These are phyloP conservation scores for Kandelia obovata DNA, from an alignment of 345 rosid genomes.

Conservation along the genomic window DNA sequence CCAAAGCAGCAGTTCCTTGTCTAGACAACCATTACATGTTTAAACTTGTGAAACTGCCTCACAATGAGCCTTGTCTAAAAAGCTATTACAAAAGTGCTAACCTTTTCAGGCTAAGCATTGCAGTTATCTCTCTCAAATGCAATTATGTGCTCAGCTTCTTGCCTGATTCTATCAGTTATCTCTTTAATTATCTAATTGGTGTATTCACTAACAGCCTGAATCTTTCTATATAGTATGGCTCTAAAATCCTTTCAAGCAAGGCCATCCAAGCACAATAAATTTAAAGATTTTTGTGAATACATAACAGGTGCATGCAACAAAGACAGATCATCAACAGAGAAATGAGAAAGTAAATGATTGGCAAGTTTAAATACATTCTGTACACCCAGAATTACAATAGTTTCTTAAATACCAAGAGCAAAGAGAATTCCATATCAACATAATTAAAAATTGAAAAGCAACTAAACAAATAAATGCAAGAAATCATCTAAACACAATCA, in stretches of 20 bases:
- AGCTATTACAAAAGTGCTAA: too few relatives aligned
- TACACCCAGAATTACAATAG: neutral
- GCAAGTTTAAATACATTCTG: neutral
- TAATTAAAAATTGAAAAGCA: constrained; percentile 1
- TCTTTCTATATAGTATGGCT: too few relatives aligned
- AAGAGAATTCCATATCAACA: constrained; percentile 2
- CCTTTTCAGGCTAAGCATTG: too few relatives aligned
- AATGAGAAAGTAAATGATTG: neutral
- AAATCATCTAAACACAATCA: constrained; percentile 1
- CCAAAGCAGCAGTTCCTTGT: neutral
- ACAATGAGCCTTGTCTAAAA: too few relatives aligned
- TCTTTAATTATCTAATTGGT: too few relatives aligned
- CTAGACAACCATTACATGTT: too few relatives aligned
- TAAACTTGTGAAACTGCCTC: neutral
- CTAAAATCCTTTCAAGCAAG: too few relatives aligned
- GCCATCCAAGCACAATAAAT: too few relatives aligned
- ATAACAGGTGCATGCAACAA: neutral
- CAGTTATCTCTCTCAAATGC: too few relatives aligned
- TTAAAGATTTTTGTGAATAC: neutral
- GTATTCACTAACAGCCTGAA: too few relatives aligned
- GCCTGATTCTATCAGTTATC: too few relatives aligned
- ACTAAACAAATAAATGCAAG: neutral
- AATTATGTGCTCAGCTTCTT: too few relatives aligned
- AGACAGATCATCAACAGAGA: neutral
- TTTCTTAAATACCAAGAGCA: neutral